A percentile compares a stretch with the other conserved stretches of the same genome.
Conservation (phyloP, 805 yeast genomes). For the Metschnikowia lochheadii region DNA sequence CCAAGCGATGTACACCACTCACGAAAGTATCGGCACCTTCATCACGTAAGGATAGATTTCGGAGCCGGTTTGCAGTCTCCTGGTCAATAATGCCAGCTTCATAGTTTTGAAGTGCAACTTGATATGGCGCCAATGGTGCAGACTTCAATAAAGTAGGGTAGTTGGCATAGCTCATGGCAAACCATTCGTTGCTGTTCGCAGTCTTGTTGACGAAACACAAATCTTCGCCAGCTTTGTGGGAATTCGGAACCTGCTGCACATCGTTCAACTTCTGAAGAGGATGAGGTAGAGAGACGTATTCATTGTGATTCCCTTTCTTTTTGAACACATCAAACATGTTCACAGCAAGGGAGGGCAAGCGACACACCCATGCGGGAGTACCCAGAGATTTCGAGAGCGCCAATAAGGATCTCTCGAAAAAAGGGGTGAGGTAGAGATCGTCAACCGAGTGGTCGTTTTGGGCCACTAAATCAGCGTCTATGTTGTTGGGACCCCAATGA, state of each 20-base stretch:
- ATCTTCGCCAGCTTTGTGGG: constrained; percentile 20
- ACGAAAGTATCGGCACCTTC: constrained; percentile 24
- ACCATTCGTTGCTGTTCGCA: constrained; percentile 69
- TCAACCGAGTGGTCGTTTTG: constrained; percentile 59
- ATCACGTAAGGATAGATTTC: constrained; percentile 12
- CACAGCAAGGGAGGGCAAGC: constrained; percentile 66
- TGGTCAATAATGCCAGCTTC: constrained; percentile 17
- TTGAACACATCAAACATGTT: constrained; percentile 73
- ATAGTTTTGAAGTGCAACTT: constrained; percentile 29
- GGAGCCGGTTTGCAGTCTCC: constrained; percentile 11
- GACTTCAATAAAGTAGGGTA: constrained; percentile 80
- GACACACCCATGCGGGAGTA: constrained; percentile 75
- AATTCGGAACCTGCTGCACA: constrained; percentile 22
- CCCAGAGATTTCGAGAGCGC: constrained; percentile 70
- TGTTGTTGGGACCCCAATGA: constrained; percentile 87
- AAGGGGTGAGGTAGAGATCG: constrained; percentile 75
- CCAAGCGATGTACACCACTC: constrained; percentile 35
- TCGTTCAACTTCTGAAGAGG: constrained; percentile 48
- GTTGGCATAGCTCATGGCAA: constrained; percentile 71
- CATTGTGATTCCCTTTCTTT: constrained; percentile 17
- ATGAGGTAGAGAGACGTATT: constrained; percentile 61
- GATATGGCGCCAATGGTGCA: constrained; percentile 72
- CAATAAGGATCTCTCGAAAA: constrained; percentile 72
- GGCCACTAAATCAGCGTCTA: constrained; percentile 55
- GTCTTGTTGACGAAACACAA: constrained; percentile 64